phyloP scores from a whole-genome alignment of 768 basidiomycete genomes.

The Brasilioporus rufonigricans region DNA sequence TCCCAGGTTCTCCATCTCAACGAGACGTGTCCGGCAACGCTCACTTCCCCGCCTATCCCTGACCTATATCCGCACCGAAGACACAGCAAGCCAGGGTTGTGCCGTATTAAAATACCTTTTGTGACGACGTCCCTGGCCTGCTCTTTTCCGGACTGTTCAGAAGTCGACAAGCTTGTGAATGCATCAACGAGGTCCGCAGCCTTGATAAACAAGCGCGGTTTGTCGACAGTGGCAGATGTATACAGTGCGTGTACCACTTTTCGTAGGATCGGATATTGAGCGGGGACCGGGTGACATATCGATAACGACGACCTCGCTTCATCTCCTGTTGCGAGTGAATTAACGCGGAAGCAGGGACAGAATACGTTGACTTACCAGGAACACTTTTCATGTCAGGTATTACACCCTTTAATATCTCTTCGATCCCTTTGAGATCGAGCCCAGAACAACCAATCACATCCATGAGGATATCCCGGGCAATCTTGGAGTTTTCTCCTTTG shows the following conservation, averaged over 20 bases:
- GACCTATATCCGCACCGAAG: constrained; percentile 64
- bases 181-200: constrained; percentile 69
- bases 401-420: constrained; percentile 44
- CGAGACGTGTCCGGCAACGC: constrained; percentile 32
- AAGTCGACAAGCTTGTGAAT: constrained; percentile 40
- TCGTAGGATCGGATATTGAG: constrained; percentile 43
- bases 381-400: constrained; percentile 20
- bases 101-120: constrained; percentile 50
- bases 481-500: constrained; percentile 58
- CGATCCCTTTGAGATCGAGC: constrained; percentile 54
- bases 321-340: constrained; percentile 37
- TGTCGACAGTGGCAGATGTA: constrained; percentile 52
- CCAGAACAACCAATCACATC: constrained; percentile 67
- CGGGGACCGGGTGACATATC: constrained; percentile 53
- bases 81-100: constrained; percentile 43
- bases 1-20: constrained; percentile 63
- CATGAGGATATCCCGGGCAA: constrained; percentile 59
- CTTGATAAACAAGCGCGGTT: constrained; percentile 69
- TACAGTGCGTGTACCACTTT: constrained; percentile 47
- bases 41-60: constrained; percentile 37
- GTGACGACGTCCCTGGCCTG: constrained; percentile 59
- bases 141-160: constrained; percentile 38
- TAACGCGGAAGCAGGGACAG: background rate
- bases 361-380: constrained; percentile 23
- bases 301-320: constrained; percentile 53